Percentiles rank a stretch among this genome's conserved stretches.
Conservation (phyloP, 257 asterid species). For the Petrea volubilis region DNA sequence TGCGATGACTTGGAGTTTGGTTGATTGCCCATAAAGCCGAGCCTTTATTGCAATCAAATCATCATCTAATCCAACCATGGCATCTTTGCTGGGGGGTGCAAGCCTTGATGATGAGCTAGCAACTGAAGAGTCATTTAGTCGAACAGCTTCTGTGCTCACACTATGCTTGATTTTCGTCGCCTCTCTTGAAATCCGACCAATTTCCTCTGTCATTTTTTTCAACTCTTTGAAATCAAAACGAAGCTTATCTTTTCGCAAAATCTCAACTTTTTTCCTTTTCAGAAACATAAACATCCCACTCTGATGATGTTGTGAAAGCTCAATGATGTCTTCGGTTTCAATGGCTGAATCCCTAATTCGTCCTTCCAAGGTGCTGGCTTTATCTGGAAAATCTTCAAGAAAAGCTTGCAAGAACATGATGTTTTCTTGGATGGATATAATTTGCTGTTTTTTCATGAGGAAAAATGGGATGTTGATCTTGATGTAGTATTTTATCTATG, state of each 20-base stretch:
- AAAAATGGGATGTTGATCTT: too few species aligned
- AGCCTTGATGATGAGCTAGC: not conserved
- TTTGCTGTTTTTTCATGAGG: too few species aligned
- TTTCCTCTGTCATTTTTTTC: not conserved
- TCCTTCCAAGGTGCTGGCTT: not conserved
- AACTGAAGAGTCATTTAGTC: not conserved
- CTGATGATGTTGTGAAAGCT: too few species aligned
- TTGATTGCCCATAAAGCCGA: too few species aligned
- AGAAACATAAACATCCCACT: too few species aligned
- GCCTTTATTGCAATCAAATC: too few species aligned
- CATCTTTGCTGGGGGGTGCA: not conserved
- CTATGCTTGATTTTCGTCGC: not conserved
- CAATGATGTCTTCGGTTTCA: too few species aligned
- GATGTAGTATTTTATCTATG: too few species aligned
- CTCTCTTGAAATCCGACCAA: not conserved
- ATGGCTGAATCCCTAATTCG: not conserved
- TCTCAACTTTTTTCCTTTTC: too few species aligned
- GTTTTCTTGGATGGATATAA: not conserved
- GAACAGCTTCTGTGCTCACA: not conserved
- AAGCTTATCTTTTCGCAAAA: too few species aligned
- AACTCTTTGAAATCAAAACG: not conserved
- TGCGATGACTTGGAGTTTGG: too few species aligned
- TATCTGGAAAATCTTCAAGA: not conserved
- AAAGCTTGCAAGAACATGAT: not conserved
- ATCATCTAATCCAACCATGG: too few species aligned